phyloP scores from a whole-genome alignment of 768 basidiomycete species.

The Hygrocybe punicea region DNA sequence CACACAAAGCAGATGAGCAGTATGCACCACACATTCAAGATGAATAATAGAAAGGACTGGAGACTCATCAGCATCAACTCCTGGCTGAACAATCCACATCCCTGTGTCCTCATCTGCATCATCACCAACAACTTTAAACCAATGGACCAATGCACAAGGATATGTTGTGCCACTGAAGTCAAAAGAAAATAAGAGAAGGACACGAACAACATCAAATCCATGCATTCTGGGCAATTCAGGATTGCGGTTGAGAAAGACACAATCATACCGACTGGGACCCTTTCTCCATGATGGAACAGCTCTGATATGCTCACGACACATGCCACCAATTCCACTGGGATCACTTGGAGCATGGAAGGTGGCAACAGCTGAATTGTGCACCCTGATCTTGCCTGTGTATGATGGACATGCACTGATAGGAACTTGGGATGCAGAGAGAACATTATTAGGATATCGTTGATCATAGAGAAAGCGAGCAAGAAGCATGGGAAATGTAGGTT shows the following conservation, averaged over 20 bases:
- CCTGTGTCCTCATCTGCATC: conserved; percentile 13
- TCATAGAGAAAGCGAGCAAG: conserved; percentile 26
- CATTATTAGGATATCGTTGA: neutral
- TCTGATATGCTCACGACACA: conserved; percentile 26
- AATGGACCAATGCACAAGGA: conserved; percentile 12
- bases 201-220: conserved; percentile 26
- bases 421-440: neutral
- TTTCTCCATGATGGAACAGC: conserved; percentile 6
- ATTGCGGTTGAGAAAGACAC: conserved; percentile 21
- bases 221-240: conserved; percentile 17
- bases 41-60: conserved; percentile 5
- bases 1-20: conserved; percentile 6
- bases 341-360: conserved; percentile 29
- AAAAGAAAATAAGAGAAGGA: conserved; percentile 27
- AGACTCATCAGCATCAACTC: conserved; percentile 4
- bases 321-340: conserved; percentile 21
- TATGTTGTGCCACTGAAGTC: neutral
- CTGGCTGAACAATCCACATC: conserved; percentile 18
- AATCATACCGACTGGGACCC: conserved; percentile 18
- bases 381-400: neutral
- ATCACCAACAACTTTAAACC: conserved; percentile 7
- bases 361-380: conserved; percentile 14
- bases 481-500: conserved; percentile 20
- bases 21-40: conserved; percentile 29
- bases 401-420: neutral